These are phyloP conservation scores for Whalleya microplaca DNA, from an alignment of 2,329 filamentous ascomycete genomes.

Conservation along the genomic window DNA sequence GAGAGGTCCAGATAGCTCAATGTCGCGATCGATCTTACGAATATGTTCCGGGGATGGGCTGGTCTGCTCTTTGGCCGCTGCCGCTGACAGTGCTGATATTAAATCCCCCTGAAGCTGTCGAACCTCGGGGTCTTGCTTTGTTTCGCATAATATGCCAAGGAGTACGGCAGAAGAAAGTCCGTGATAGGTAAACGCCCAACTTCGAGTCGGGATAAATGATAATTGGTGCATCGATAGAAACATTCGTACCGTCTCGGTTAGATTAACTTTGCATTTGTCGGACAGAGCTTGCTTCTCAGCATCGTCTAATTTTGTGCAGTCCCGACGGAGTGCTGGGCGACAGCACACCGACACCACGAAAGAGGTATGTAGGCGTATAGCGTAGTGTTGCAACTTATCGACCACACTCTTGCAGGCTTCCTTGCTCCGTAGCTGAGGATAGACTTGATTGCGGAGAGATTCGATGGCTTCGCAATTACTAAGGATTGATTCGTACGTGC, in stretches of 20 bases:
- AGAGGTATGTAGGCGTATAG: constrained; percentile 66
- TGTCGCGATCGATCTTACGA: constrained; percentile 60
- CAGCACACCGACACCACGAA: constrained; percentile 69
- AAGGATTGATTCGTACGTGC: constrained; percentile 58
- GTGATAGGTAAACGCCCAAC: constrained; percentile 71
- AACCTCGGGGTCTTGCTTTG: constrained; percentile 65
- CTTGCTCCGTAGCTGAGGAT: constrained; percentile 59
- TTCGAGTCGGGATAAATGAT: constrained; percentile 67
- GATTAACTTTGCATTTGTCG: constrained; percentile 62
- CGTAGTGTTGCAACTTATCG: constrained; percentile 66
- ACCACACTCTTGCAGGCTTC: constrained; percentile 67
- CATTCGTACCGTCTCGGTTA: constrained; percentile 69
- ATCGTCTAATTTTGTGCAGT: constrained; percentile 52
- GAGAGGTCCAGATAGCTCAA: constrained; percentile 64
- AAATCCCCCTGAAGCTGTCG: constrained; percentile 66
- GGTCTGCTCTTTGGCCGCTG: constrained; percentile 63
- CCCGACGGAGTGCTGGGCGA: constrained; percentile 62
- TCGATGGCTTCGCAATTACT: constrained; percentile 61
- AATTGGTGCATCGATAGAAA: constrained; percentile 71
- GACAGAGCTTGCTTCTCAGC: constrained; percentile 59
- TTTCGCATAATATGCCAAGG: constrained; percentile 65
- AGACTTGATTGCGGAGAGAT: constrained; percentile 52
- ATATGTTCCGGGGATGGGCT: constrained; percentile 57
- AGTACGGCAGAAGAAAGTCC: constrained; percentile 67
- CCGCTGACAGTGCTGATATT: constrained; percentile 65